Base-by-base conservation (phyloP, 257 asterid species). In the Nicotiana undulata region DNA sequence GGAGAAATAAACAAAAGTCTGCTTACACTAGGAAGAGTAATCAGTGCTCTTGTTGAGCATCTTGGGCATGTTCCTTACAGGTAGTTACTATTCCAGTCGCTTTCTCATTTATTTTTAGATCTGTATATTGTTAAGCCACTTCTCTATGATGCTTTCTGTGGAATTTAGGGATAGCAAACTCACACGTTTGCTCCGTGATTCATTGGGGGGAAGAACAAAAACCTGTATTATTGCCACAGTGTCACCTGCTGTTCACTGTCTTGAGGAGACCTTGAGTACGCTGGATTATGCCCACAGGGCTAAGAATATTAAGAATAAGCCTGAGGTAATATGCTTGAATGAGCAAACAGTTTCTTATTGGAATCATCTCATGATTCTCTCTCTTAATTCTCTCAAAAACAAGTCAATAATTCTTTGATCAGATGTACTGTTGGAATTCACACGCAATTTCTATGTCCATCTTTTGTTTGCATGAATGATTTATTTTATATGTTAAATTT, bases 1-100 rank as follows among this genome's bases (percentile, higher is more conserved):
- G 98, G 97, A 49, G 97, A 94, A 86, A 94, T 94, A 72, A 94
- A 94, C 86, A 94, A 94, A 88, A 94, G 97, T 86, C 86, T 94
- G 83, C 97, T 94, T 81, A 94, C 97, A 6, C 89, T 94, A 81
- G 98, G 97, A 13, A 86, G 97, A 82, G 98, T 94, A 44, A 92
- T 94, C 67, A 93, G 84, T 86, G 98, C 98, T 87, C 93, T 93
- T 31, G 97, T 92, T 58, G 98, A 92, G 87, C 98, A 94, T 87
- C 92, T 91, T 72, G 98, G 95, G 32, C 98, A 94, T 82, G 77
- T 94, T 24, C 97, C 98, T 40, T 94, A 94, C 80, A 91, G 97
- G 98, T 94, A 83, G 55, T 67, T 79, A 52, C 59, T 44, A 46
- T 55, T 22, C 61, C 53, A 15, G 18, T 13, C 22, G 76, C 52